Evolutionary conservation across 208 protist species (phyloP).

Genomic region (Angomonas ambiguus): DNA sequence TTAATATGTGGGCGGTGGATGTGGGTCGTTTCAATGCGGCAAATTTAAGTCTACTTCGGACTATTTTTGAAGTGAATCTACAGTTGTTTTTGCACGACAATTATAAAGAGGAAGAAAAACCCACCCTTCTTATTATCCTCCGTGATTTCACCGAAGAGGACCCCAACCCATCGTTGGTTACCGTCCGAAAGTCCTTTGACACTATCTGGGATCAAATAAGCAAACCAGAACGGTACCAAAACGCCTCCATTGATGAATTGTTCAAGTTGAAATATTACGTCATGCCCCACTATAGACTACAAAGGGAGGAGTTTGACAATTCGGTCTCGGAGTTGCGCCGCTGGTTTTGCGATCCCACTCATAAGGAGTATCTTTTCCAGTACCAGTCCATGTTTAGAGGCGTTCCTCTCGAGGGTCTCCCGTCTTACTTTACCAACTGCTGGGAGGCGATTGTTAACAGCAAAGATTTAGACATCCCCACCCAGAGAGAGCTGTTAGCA

Average conservation of each 20-base stretch:
- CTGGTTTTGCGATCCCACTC: constrained; percentile 50
- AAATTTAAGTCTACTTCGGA: constrained; percentile 94
- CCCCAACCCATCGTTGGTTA: constrained; percentile 57
- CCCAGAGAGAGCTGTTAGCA: constrained; percentile 95
- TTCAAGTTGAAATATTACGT: constrained; percentile 69
- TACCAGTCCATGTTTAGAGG: constrained; percentile 69
- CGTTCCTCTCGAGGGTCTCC: constrained; percentile 82
- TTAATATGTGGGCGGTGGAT: constrained; percentile 97
- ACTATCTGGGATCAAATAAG: constrained; percentile 91
- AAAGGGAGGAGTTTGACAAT: constrained; percentile 51
- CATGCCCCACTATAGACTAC: constrained; percentile 87
- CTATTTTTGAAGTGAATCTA: constrained; percentile 95
- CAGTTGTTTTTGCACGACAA: constrained; percentile 91
- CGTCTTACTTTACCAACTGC: constrained; percentile 80
- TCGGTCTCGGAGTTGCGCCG: constrained; percentile 37
- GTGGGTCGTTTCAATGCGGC: constrained; percentile 94
- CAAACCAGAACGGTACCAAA: constrained; percentile 51
- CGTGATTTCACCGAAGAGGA: constrained; percentile 93
- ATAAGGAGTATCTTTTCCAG: constrained; percentile 62
- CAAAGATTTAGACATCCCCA: constrained; percentile 96
- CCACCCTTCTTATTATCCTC: constrained; percentile 94
- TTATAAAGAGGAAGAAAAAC: constrained; percentile 84
- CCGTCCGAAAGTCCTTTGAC: constrained; percentile 88
- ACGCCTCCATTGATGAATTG: constrained; percentile 53
- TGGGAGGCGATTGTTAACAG: constrained; percentile 93